These are phyloP conservation scores for Russula abietina DNA, from an alignment of 768 basidiomycete genomes.

Conservation along the genomic window DNA sequence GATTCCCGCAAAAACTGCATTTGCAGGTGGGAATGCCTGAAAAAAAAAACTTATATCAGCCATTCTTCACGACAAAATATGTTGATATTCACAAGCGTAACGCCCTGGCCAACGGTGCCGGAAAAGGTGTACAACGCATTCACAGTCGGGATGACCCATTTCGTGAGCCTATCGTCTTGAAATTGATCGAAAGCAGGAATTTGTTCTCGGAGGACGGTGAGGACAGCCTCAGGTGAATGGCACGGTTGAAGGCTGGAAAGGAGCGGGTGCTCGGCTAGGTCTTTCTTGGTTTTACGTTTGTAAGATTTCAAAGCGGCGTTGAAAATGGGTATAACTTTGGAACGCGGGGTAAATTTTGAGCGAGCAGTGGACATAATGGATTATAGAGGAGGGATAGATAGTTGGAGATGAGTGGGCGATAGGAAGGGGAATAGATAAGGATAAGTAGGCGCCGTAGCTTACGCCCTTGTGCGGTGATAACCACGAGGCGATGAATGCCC, in stretches of 20 bases:
- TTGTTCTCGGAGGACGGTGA: background rate
- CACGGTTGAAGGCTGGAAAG: background rate
- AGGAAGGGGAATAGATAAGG: no score
- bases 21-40: background rate
- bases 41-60: background rate
- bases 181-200: background rate
- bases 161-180: background rate
- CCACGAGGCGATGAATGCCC: no score
- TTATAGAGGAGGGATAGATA: no score
- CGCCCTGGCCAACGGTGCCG: background rate
- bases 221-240: background rate
- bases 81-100: background rate
- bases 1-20: background rate
- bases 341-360: background rate
- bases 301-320: background rate
- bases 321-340: background rate
- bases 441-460: background rate
- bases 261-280: background rate
- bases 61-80: background rate
- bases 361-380: background rate
- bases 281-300: background rate
- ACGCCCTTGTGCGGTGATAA: no score
- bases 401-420: no score
- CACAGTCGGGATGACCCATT: background rate
- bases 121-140: slow-evolving; percentile 1